Conservation (phyloP, 345 rosid genomes). For the Eucalyptus regnans region DNA sequence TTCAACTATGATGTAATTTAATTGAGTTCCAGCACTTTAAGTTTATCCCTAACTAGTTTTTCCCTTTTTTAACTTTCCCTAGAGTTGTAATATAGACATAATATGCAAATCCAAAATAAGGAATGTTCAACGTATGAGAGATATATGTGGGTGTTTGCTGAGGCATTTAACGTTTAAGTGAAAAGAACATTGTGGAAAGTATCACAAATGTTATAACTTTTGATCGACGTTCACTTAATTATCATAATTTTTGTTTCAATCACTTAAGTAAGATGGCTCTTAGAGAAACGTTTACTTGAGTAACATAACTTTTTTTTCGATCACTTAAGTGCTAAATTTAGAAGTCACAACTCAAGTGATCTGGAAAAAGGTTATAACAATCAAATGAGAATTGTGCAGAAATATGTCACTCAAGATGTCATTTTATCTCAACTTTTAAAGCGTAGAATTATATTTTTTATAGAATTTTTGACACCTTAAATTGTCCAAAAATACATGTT, state of each 20-base stretch:
- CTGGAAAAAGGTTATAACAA: neutral
- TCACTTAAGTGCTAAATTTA: neutral
- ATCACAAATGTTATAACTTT: neutral
- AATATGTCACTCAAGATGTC: neutral
- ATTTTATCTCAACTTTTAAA: neutral
- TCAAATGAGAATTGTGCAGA: neutral
- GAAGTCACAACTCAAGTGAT: neutral
- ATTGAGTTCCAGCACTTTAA: neutral
- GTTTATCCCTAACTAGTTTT: neutral
- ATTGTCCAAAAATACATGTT: neutral
- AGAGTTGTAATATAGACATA: neutral
- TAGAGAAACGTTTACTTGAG: neutral
- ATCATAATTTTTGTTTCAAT: neutral
- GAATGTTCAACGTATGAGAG: neutral
- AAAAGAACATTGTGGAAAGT: too few relatives aligned
- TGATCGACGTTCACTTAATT: neutral
- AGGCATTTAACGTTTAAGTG: neutral
- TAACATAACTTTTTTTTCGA: too few relatives aligned
- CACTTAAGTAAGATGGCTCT: neutral
- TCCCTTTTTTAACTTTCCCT: neutral
- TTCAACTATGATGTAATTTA: neutral
- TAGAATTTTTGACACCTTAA: neutral
- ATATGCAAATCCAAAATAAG: neutral
- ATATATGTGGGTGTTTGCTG: neutral
- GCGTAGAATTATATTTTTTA: fast-evolving